Base-by-base conservation (phyloP, 2,329 filamentous ascomycete genomes). In the Fusarium odoratissimum region DNA sequence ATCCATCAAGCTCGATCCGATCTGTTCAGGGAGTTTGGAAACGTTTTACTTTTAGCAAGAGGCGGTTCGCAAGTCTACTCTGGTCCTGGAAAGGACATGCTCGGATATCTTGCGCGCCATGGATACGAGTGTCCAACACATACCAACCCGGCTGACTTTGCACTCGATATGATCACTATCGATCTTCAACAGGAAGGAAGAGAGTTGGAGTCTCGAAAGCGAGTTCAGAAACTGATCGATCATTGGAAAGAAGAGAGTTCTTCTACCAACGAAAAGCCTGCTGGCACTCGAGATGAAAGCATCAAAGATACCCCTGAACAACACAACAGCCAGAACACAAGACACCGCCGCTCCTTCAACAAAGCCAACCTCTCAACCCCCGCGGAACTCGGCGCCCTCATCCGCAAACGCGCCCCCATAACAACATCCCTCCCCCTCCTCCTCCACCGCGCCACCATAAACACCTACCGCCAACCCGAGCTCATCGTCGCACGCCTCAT, bases 1-100 rank as follows among this genome's bases (percentile, higher is more conserved):
- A 93, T 95, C 40, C 93, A 95, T 64, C 93, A 95, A 79, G 91
- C 92, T 2, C 89, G 92, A 6, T 93, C 91, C 0, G 91, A 94
- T 69, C 81, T 94, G 0, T 95, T 94, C 76, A 84, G 84, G 25
- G 88, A 91, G 67, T 95, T 95, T 76, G 91, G 91, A 2, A 93
- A 91, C 62, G 86, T 95, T 0, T 82, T 95, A 3, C 86, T 95
- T 2, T 85, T 95, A 3, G 91, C 93, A 1, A 85, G 91, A 21
- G 92, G 92, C 0, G 93, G 93, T 0, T 86, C 87, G 30, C 87
- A 91, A 0, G 90, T 91, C 1, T 95, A 93, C 73, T 87, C 91
- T 2, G 93, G 92, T 0, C 82, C 86, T 5, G 91, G 90, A 1
- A 81, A 78, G 9, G 83, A 87, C 3, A 93, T 95, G 91, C 83